These are phyloP conservation scores for Mercurialis annua DNA, from an alignment of 345 rosid genomes.

Conservation along the genomic window DNA sequence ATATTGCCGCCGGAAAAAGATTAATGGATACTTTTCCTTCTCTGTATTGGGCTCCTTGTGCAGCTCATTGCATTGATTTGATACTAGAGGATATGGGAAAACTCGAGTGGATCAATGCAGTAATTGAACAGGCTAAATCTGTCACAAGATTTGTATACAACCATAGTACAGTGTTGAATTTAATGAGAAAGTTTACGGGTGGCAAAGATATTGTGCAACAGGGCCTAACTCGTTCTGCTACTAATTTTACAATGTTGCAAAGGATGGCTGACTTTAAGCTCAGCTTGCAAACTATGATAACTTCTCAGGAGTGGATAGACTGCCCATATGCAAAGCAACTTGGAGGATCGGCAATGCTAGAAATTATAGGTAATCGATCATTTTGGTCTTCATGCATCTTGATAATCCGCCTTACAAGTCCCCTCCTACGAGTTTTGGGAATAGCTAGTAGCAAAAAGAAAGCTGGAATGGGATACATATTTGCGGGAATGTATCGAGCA, in stretches of 20 bases:
- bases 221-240: slow-evolving; percentile 52
- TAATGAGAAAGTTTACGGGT: slow-evolving; percentile 60
- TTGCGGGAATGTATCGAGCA: slow-evolving; percentile 74
- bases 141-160: slow-evolving; percentile 81
- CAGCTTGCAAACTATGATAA: slow-evolving; percentile 73
- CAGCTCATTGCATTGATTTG: slow-evolving; percentile 60
- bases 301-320: slow-evolving; percentile 84
- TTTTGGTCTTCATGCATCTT: slow-evolving; percentile 75
- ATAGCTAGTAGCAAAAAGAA: slow-evolving; percentile 53
- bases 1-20: slow-evolving; percentile 51
- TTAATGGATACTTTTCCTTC: slow-evolving; percentile 65
- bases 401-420: slow-evolving; percentile 51
- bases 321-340: slow-evolving; percentile 62
- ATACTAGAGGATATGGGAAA: slow-evolving; percentile 74
- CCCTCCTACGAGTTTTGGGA: slow-evolving; percentile 61
- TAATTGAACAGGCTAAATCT: slow-evolving; percentile 71
- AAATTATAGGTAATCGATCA: slow-evolving; percentile 53
- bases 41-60: slow-evolving; percentile 89
- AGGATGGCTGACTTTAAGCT: slow-evolving; percentile 54
- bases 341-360: slow-evolving; percentile 65
- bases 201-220: slow-evolving; percentile 76
- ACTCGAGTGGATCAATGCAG: slow-evolving; percentile 59
- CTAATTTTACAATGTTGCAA: slow-evolving; percentile 64
- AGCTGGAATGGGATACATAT: slow-evolving; percentile 86
- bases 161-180: slow-evolving; percentile 61